Evolutionary conservation across 2,329 filamentous ascomycete genomes (phyloP).

Genomic region (Arthrobotrys sinensis): DNA sequence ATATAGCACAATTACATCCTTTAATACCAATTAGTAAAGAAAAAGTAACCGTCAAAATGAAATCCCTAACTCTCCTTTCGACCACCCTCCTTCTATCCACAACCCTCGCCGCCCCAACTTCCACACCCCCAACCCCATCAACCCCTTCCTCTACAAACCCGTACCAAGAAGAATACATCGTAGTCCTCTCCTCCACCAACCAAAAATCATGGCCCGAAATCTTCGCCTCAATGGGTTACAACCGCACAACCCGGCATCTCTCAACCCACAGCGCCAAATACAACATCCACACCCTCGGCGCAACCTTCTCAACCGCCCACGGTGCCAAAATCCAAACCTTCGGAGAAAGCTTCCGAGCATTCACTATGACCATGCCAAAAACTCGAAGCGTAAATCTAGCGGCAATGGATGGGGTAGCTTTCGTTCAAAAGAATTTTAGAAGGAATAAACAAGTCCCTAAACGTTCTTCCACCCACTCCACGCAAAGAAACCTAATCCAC

Average conservation of each 20-base stretch:
- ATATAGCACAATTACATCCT: background rate
- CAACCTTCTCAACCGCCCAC: conserved; percentile 29
- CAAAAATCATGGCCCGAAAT: conserved; percentile 59
- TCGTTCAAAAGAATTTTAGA: conserved; percentile 39
- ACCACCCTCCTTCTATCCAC: conserved; percentile 6
- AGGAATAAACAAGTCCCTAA: conserved; percentile 30
- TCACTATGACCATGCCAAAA: conserved; percentile 58
- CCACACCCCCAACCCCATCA: background rate
- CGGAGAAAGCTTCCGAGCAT: conserved; percentile 51
- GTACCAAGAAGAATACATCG: conserved; percentile 57
- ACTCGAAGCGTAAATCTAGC: background rate
- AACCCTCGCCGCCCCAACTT: background rate
- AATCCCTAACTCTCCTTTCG: conserved; percentile 12
- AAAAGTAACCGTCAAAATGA: conserved; percentile 8
- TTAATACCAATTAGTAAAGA: background rate
- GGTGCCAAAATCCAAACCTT: conserved; percentile 43
- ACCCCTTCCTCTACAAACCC: background rate
- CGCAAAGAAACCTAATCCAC: background rate
- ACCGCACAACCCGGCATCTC: conserved; percentile 67
- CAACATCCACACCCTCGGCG: conserved; percentile 13
- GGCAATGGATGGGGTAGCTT: conserved; percentile 2
- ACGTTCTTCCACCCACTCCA: background rate
- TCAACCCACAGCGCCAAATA: conserved; percentile 4
- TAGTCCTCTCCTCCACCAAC: conserved; percentile 62
- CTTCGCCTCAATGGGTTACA: conserved; percentile 61